Evolutionary conservation across 1,284 basidiomycete species (phyloP).

Genomic region (Pseudozyma thailandica): DNA sequence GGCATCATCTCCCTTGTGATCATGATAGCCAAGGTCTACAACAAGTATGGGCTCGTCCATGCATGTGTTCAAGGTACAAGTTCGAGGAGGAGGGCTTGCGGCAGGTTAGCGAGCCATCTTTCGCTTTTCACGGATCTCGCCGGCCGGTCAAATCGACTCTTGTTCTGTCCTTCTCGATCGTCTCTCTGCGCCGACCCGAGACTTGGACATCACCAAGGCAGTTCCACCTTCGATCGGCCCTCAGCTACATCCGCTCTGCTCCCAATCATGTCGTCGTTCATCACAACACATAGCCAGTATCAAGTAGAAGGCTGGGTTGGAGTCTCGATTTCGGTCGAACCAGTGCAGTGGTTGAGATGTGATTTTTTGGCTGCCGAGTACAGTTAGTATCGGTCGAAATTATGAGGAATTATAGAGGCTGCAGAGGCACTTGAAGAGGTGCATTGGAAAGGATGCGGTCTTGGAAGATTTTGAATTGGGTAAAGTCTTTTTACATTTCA

Average conservation of each 20-base stretch:
- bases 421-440: slow-evolving; percentile 12
- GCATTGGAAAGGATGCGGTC: slow-evolving; percentile 13
- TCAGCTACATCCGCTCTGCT: too few species aligned
- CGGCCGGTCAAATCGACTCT: slow-evolving; percentile 1
- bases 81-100: too few species aligned
- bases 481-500: neutral
- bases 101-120: too few species aligned
- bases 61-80: too few species aligned
- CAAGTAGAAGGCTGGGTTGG: neutral
- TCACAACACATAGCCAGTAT: neutral
- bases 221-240: too few species aligned
- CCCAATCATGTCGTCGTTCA: too few species aligned
- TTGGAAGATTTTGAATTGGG: slow-evolving; percentile 7
- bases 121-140: slow-evolving; percentile 31
- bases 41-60: too few species aligned
- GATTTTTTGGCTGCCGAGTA: neutral
- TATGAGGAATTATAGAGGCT: slow-evolving; percentile 31
- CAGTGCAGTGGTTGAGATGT: slow-evolving; percentile 9
- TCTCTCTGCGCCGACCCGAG: neutral
- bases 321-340: slow-evolving; percentile 16
- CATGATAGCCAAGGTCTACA: too few species aligned
- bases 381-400: slow-evolving; percentile 30
- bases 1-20: too few species aligned
- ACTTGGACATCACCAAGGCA: too few species aligned
- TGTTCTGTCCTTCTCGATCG: neutral